phyloP scores from a whole-genome alignment of 371 early-diverging fungal genomes.

The Mucor lusitanicus region DNA sequence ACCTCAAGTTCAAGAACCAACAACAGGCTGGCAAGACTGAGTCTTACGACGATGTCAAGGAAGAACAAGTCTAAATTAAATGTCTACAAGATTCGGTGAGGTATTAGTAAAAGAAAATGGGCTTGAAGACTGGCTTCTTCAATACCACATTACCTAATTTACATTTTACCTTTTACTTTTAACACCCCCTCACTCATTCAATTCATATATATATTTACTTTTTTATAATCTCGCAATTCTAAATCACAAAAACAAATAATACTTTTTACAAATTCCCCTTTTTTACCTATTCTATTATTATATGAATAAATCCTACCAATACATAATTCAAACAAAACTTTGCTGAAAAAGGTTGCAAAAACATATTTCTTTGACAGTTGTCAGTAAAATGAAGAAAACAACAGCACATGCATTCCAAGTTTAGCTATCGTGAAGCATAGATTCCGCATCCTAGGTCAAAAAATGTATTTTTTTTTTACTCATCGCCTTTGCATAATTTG shows the following conservation, averaged over 20 bases:
- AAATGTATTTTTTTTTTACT: no score
- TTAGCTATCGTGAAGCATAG: no score
- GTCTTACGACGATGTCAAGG: constrained; percentile 8
- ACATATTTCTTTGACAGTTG: no score
- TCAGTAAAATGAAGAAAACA: no score
- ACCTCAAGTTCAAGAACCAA: neutral
- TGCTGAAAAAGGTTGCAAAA: no score
- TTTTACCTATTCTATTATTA: neutral
- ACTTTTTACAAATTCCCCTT: neutral
- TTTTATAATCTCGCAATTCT: neutral
- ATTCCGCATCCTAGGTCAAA: no score
- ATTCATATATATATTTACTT: neutral
- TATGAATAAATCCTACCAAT: neutral
- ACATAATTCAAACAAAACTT: neutral
- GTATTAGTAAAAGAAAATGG: neutral
- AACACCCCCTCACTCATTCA: neutral
- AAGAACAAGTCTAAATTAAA: constrained; percentile 7
- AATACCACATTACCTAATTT: neutral
- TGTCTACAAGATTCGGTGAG: neutral
- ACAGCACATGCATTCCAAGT: no score
- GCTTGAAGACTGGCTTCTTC: neutral
- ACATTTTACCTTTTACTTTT: neutral
- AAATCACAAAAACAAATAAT: neutral
- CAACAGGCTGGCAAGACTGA: neutral
- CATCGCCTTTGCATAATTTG: no score